Conservation (phyloP, 805 yeast species). For the Kurtzmaniella cleridarum region DNA sequence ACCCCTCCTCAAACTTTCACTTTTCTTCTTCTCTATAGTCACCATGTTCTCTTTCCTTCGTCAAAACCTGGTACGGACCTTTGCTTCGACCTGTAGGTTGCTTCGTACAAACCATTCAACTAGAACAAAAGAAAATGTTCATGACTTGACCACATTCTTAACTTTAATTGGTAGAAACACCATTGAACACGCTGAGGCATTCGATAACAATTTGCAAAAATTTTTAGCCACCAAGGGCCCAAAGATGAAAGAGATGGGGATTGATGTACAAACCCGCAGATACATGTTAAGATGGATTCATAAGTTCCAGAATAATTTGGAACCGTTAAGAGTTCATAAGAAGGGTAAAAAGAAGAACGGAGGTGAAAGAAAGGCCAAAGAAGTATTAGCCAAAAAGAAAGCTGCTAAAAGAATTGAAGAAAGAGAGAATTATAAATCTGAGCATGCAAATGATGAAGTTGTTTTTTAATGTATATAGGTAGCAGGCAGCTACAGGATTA, state of each 20-base stretch:
- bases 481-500: too few species aligned
- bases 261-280: constrained; percentile 66
- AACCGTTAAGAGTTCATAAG: constrained; percentile 50
- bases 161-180: constrained; percentile 73
- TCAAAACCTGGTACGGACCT: constrained; percentile 5
- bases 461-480: too few species aligned
- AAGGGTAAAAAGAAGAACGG: constrained; percentile 74
- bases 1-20: too few species aligned
- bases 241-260: constrained; percentile 67
- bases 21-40: background rate
- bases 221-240: constrained; percentile 53
- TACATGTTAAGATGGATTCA: constrained; percentile 73
- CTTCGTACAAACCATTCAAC: constrained; percentile 50
- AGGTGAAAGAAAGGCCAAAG: constrained; percentile 75
- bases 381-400: constrained; percentile 45
- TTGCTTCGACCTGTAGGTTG: constrained; percentile 3
- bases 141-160: constrained; percentile 69
- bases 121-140: constrained; percentile 39
- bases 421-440: constrained; percentile 33
- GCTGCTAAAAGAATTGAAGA: constrained; percentile 59
- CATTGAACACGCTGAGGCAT: constrained; percentile 58
- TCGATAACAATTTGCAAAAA: constrained; percentile 55
- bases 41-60: background rate
- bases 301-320: constrained; percentile 52
- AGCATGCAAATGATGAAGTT: constrained; percentile 35